Evolutionary conservation across 2,329 filamentous ascomycete species (phyloP).

Genomic region (Aspergillus pseudoviridinutans): DNA sequence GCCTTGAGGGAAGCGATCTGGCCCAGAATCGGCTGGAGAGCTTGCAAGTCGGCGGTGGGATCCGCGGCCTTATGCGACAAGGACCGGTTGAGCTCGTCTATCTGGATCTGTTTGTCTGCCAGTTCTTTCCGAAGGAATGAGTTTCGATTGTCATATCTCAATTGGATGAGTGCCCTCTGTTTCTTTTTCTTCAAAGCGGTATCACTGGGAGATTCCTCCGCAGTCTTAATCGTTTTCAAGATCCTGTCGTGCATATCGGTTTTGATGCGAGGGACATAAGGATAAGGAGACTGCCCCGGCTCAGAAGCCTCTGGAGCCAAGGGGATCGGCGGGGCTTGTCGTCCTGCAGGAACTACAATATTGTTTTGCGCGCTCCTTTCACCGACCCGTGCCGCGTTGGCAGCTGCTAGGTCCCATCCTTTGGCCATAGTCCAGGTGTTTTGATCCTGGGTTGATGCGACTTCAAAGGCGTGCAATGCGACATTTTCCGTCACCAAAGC

Average conservation of each 20-base stretch:
- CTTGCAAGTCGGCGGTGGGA: constrained; percentile 12
- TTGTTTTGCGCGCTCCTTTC: constrained; percentile 24
- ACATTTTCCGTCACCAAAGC: constrained; percentile 58
- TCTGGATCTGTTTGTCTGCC: constrained; percentile 14
- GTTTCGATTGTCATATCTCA: constrained; percentile 26
- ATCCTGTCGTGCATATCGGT: constrained; percentile 33
- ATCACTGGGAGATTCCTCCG: constrained; percentile 1
- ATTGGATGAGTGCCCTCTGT: constrained; percentile 9
- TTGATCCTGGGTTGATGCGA: constrained; percentile 46
- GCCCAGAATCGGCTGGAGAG: constrained; percentile 20
- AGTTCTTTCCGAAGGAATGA: constrained; percentile 12
- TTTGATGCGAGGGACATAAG: constrained; percentile 35
- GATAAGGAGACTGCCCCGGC: constrained; percentile 9
- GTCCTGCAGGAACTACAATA: constrained; percentile 27
- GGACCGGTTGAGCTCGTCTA: constrained; percentile 25
- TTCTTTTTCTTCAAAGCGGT: constrained; percentile 20
- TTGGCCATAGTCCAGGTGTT: constrained; percentile 20
- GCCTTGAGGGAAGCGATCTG: constrained; percentile 12
- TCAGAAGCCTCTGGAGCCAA: constrained; percentile 21
- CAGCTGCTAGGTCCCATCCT: constrained; percentile 20
- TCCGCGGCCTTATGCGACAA: constrained; percentile 25
- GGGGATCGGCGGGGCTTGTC: constrained; percentile 22
- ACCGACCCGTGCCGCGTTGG: constrained; percentile 25
- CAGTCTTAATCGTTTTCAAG: constrained; percentile 9
- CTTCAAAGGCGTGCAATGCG: constrained; percentile 44